Evolutionary conservation across 257 asterid species (phyloP), one percentile per base, ranked within the genome.

Genomic region (Fraxinus excelsior): DNA sequence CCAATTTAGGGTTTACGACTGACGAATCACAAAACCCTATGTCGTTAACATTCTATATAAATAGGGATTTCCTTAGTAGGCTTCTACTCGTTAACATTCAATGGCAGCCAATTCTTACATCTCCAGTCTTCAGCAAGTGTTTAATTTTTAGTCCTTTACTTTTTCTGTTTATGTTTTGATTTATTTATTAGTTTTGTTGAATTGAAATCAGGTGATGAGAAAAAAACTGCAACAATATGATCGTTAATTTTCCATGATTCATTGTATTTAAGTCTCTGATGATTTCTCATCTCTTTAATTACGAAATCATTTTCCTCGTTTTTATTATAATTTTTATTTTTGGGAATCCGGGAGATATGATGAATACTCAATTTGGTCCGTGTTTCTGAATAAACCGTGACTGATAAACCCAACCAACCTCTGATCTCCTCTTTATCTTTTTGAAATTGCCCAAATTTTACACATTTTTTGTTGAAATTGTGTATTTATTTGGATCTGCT

Each of bases 241-340:
- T 76, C 12, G 85, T 13, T 44, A 66, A 68, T 68, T 35, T 25
- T 71, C 82, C 89, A 72, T 90, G 97, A 91, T 90, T 91, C 85
- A 0, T 80, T 23, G 93, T 90, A 90, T 88, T 90, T 91, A 90
- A 91, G 97, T 90, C 95, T 91, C 97, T 90, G 95, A 90, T 88
- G 95, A 87, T 90, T 82, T 74, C 73, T 18, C 10, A 19, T 46
- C 2, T 14, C 1, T 34, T 25, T 81, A 42, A 13, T 78, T 38
- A 5, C 7, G 1, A 8, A 3, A 18, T 70, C 25, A 18, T 16
- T 11, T 70, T 38, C 4, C 13, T 40, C 3, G 3, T 70, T 12
- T 26, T 12, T 2, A 38, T 40, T 3, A 37, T 1, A 4, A 26
- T 5, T 9, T 40, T 9, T 10, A 10, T 40, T 9, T 40, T 10